Evolutionary conservation across 805 yeast genomes (phyloP), one percentile per base, ranked within the genome.

Genomic region (Grigorovia transvaalensis): DNA sequence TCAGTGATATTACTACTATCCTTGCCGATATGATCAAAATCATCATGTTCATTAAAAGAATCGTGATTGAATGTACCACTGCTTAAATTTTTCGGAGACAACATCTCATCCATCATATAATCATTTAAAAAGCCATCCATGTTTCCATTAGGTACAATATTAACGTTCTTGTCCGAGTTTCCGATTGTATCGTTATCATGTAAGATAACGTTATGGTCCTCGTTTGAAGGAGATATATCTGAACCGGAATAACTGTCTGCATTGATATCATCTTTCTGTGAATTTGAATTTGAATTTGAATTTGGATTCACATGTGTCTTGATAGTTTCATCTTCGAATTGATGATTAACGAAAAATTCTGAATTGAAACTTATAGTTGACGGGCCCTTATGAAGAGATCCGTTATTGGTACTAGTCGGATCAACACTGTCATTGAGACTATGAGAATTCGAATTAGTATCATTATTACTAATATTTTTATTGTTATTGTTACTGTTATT

Each of bases 81-180:
- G 15, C 8, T 38, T 15, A 7, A 15, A 38, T 38, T 38, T 38
- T 38, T 38, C 2, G n/a, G 18, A 15, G 42, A 38, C 15, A 38
- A 38, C 8, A 38, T 15, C 2, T 38, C 42, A 13, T 38, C 15
- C n/a, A 38, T n/a, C 17, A 38, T 38, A 38, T 38, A 38, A 33
- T 46, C 52, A 41, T 55, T 38, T 2, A 54, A 45, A 2, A 51
- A 44, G 11, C 51, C 19, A 44, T 54, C 56, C 13, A 54, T 27
- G 15, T 49, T 50, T 9, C 38, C 38, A 33, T 33, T 33, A 11
- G 38, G 15, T 13, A 33, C 8, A 5, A 33, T 13, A 8, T 33
- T 33, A 33, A 33, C 4, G 15, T 33, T 33, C 15, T 33, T 33
- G 9, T 33, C 42, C 8, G 8, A 12, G 15, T 12, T 38, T 15